phyloP scores from a whole-genome alignment of 768 basidiomycete species.

The Phaffia australis region DNA sequence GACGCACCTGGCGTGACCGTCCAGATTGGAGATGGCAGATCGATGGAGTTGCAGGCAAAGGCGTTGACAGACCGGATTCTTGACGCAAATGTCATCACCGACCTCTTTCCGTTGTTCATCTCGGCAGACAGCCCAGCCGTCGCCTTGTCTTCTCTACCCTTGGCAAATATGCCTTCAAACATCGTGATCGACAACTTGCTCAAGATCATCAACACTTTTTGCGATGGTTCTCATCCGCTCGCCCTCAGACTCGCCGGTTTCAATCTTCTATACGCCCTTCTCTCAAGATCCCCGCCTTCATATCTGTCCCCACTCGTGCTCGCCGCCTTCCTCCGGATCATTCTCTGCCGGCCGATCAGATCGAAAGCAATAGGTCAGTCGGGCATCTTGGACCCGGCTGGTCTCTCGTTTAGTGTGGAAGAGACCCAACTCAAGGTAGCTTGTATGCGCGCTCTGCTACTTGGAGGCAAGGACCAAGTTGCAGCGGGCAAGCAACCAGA shows the following conservation, averaged over 20 bases:
- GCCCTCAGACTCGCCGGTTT: slow-evolving; percentile 9
- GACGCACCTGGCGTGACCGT: no score
- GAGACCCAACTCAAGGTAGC: background rate
- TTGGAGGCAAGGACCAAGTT: background rate
- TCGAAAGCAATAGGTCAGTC: slow-evolving; percentile 4
- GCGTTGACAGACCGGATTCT: no score
- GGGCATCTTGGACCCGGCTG: background rate
- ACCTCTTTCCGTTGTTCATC: no score
- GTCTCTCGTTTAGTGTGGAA: slow-evolving; percentile 1
- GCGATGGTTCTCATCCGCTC: background rate
- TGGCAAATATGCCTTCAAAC: background rate
- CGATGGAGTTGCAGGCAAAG: no score
- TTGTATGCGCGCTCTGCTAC: slow-evolving; percentile 7
- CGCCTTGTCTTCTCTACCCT: no score
- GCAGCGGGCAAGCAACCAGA: background rate
- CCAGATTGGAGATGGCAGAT: no score
- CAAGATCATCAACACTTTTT: slow-evolving; percentile 4
- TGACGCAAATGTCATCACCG: no score
- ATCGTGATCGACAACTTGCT: slow-evolving; percentile 8
- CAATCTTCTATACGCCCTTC: background rate
- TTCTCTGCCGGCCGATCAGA: background rate
- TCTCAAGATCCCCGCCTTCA: background rate
- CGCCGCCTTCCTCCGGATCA: background rate
- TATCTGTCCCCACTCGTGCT: background rate
- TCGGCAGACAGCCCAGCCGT: no score